These are phyloP conservation scores for Saccharomyces hybrid DNA, from an alignment of 1,139 yeast species.

Conservation along the genomic window DNA sequence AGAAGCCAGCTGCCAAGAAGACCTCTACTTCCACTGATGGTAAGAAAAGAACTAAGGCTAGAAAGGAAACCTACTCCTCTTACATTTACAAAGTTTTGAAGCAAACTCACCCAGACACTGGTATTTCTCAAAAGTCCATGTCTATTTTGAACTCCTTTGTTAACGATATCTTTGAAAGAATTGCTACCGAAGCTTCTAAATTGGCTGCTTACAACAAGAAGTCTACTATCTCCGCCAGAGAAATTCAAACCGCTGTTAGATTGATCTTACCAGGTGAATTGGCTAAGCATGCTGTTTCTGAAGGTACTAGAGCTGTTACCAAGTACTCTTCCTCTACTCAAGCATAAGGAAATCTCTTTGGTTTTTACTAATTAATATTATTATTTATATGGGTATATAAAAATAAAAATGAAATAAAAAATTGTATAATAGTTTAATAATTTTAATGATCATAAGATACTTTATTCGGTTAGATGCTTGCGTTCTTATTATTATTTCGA, in stretches of 20 bases:
- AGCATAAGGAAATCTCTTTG: conserved; percentile 15
- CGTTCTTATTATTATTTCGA: neutral
- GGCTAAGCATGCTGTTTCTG: conserved; percentile 98
- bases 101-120: conserved; percentile 99
- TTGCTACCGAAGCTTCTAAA: conserved; percentile 97
- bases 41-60: conserved; percentile 93
- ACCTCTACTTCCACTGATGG: conserved; percentile 67
- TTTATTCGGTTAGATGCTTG: neutral
- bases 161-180: conserved; percentile 91
- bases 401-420: conserved; percentile 5
- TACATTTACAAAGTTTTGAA: conserved; percentile 97
- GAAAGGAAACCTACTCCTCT: conserved; percentile 98
- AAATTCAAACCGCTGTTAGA: conserved; percentile 98
- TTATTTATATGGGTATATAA: conserved; percentile 9
- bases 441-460: neutral
- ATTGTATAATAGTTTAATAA: conserved; percentile 1
- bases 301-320: conserved; percentile 99
- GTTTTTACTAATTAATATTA: neutral
- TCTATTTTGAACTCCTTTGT: conserved; percentile 98
- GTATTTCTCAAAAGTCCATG: conserved; percentile 99
- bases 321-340: conserved; percentile 82
- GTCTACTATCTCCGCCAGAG: conserved; percentile 98
- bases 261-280: conserved; percentile 98
- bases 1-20: conserved; percentile 96
- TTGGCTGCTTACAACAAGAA: conserved; percentile 99